Base-by-base conservation (phyloP, 768 basidiomycete genomes). In the Glaciozyma antarctica region DNA sequence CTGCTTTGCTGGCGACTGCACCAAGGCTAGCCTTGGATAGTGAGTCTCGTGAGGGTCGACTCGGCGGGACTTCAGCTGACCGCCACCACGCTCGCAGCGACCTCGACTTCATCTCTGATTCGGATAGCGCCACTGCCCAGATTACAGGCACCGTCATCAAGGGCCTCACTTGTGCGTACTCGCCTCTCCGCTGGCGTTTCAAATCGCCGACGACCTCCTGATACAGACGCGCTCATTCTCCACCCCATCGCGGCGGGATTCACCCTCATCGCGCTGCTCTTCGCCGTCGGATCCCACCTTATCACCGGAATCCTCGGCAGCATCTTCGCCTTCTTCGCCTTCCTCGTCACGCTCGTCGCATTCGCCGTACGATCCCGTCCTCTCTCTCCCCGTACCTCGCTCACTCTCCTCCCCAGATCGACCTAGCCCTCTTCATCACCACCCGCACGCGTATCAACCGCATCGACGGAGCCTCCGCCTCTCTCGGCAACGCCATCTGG, bases 171-270 rank as follows among this genome's bases (percentile, higher is more conserved):
- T 54, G 30, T 38, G 32, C 24, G n/a, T 26, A 5, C 9, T 9
- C 32, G 32, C 9, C 32, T 9, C 32, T 32, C 32, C 32, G 32
- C 32, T 5, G 32, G 9, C 21, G 48, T 13, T 5, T 16, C 15
- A 3, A 21, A 49, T 24, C n/a, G 3, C 47, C 22, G n/a, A n/a
- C 26, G n/a, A 49, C 49, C 9, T 26, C 49, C 21, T 24, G 5
- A 8, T 10, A 6, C 26, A n/a, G 21, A n/a, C 9, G 49, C 49
- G 4, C 49, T 54, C 30, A 22, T 54, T 8, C 53, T 54, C 28
- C 53, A 54, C 53, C 53, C 53, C 28, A 54, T 54, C 53, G 53
- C 53, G 30, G 53, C 53, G 7, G 53, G 53, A 2, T 22, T 54
- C 17, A 32, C 28, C 32, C 30, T 54, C 30, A 8, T 54, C 21